Evolutionary conservation across 305 asterid species (phyloP), one percentile per base, ranked within the genome.

Genomic region (Fraxinus platypoda): DNA sequence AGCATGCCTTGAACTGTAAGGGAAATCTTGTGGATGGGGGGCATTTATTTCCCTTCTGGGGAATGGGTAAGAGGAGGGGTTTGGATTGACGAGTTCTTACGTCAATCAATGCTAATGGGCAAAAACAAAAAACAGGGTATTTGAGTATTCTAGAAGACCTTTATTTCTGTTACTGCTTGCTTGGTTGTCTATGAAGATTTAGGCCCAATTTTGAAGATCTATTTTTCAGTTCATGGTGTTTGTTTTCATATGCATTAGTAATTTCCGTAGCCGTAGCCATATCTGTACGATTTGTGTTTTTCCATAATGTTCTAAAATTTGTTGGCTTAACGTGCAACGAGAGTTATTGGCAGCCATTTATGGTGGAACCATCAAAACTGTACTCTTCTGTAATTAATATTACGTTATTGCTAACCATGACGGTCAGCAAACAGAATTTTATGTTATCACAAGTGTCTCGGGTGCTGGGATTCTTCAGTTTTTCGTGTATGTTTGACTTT

Each of bases 381-480:
- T 37, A 70, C 26, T 41, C 15, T 46, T 15, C 30, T 49, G 75
- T 41, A 76, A 23, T 49, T 17, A 71, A 28, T 46, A 37, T 46
- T 30, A 12, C 21, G 66, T 81, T 37, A 26, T 59, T 17, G 34
- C 30, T 59, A 30, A 23, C 25, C 43, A 23, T 28, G 49, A 71
- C 54, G 26, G 15, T 21, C 71, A 62, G 31, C 71, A 62, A 62
- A 23, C 54, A 71, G 52, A 80, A 28, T 9, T 23, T 79, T 52
- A 54, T 74, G 15, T 52, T 52, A 2, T 68, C 30, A 33, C 6
- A 41, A 78, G 70, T 57, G 75, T 59, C 68, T 72, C 31, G 4
- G 31, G 31, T 76, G 23, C 52, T 28, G 28, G 78, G 74, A 15
- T 71, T 77, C 57, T 54, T 68, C 23, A 49, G 80, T 83, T 74